Evolutionary conservation across 805 yeast genomes (phyloP).

Genomic region (Candida alai): DNA sequence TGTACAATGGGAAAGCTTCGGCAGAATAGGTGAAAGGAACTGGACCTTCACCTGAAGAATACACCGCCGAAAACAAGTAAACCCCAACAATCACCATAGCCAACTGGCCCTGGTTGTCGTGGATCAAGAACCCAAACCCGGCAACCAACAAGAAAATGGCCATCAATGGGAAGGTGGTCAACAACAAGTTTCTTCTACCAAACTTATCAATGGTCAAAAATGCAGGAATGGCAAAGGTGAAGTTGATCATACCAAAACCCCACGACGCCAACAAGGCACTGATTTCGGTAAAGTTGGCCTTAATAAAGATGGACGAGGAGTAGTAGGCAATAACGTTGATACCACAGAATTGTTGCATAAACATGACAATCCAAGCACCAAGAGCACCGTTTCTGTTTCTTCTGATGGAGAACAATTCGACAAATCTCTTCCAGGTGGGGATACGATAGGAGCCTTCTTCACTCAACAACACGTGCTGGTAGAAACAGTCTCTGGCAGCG

Average conservation of each 20-base stretch:
- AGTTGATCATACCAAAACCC: conserved; percentile 83
- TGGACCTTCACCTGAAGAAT: conserved; percentile 85
- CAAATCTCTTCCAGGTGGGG: conserved; percentile 43
- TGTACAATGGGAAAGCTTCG: conserved; percentile 72
- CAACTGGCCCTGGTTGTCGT: conserved; percentile 48
- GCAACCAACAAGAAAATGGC: conserved; percentile 55
- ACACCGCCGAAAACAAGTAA: conserved; percentile 66
- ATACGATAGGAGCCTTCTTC: conserved; percentile 55
- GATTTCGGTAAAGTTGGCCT: conserved; percentile 60
- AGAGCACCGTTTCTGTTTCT: conserved; percentile 81
- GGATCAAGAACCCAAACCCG: conserved; percentile 71
- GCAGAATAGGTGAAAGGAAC: conserved; percentile 89
- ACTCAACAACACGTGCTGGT: conserved; percentile 52
- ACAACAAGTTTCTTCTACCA: conserved; percentile 64
- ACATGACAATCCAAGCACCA: conserved; percentile 80
- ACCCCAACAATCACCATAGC: conserved; percentile 68
- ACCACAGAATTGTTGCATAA: conserved; percentile 91
- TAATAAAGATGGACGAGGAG: conserved; percentile 69
- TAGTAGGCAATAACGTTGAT: conserved; percentile 85
- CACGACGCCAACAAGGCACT: conserved; percentile 73
- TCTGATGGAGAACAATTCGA: conserved; percentile 63
- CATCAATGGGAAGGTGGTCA: conserved; percentile 63
- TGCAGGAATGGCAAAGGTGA: conserved; percentile 79
- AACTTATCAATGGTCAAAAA: conserved; percentile 72
- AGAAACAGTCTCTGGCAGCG: conserved; percentile 65